Evolutionary conservation across 768 basidiomycete genomes (phyloP), one percentile per base, ranked within the genome.

Genomic region (Crepidotus variabilis): DNA sequence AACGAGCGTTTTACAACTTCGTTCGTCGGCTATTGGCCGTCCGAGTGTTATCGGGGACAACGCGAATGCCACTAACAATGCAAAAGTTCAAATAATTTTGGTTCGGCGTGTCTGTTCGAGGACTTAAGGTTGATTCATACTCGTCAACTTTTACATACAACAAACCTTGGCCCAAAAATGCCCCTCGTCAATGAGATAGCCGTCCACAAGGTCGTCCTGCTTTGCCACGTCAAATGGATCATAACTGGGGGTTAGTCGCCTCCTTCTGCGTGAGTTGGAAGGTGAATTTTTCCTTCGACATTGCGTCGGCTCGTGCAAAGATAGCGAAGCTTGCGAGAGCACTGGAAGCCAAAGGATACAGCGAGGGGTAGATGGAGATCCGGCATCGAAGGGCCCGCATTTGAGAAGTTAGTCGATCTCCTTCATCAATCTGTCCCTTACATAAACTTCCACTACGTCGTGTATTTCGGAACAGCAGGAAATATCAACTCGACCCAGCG

Each of bases 331-430:
- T 88, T 57, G 68, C 67, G 21, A 77, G 54, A 6, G 75, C 77
- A 52, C 72, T 71, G 51, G 66, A 69, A 16, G 71, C 75, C 22
- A 90, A 75, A n/a, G 7, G 70, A 67, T 23, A 75, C 69, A 20
- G 83, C 82, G 33, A 85, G 75, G 55, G 76, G 75, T 6, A 87
- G 68, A 65, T 88, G 84, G 67, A 81, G 86, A 7, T 69, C 77
- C 62, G 78, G 78, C 88, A 90, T 90, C 10, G 33, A 49, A 28
- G 28, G 28, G 3, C 3, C 14, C 47, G n/a, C n/a, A n/a, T n/a
- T n/a, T n/a, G n/a, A n/a, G n/a, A n/a, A n/a, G n/a, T n/a, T n/a
- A n/a, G n/a, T n/a, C n/a, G n/a, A n/a, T n/a, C n/a, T n/a, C n/a
- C n/a, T n/a, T n/a, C n/a, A n/a, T n/a, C n/a, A n/a, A n/a, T n/a